phyloP scores from a whole-genome alignment of 306 rosid genomes.

The Rosa lucieae region DNA sequence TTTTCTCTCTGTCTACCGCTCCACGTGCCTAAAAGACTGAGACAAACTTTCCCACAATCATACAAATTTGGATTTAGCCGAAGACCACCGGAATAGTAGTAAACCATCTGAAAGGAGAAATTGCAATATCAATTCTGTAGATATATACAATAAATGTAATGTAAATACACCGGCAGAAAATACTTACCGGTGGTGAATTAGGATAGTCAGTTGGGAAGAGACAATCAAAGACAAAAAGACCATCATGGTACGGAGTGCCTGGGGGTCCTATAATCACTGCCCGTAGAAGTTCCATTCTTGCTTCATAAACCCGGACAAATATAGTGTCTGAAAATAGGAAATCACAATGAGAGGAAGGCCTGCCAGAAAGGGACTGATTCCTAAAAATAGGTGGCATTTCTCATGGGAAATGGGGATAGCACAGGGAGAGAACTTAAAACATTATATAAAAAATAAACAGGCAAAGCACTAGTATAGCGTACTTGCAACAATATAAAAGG shows the following conservation, averaged over 20 bases:
- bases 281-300: constrained; percentile 77
- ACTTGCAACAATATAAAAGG: not conserved
- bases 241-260: constrained; percentile 88
- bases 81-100: constrained; percentile 83
- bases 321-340: constrained; percentile 53
- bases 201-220: constrained; percentile 63
- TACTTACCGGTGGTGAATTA: constrained; percentile 64
- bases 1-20: constrained; percentile 56
- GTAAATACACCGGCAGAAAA: constrained; percentile 19
- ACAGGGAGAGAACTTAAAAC: not conserved
- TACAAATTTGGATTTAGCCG: constrained; percentile 81
- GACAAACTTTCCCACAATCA: constrained; percentile 74
- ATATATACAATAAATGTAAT: constrained; percentile 8
- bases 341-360: constrained; percentile 14
- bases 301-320: constrained; percentile 71
- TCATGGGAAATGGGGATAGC: not conserved
- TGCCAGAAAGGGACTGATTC: not conserved
- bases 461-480: not conserved
- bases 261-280: constrained; percentile 72
- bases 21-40: constrained; percentile 87
- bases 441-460: not conserved
- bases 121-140: constrained; percentile 14
- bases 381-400: constrained; percentile 13
- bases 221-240: constrained; percentile 82
- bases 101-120: constrained; percentile 57